These are phyloP conservation scores for Penicillium sp. DNA, from an alignment of 2,329 filamentous ascomycete genomes.

Conservation along the genomic window DNA sequence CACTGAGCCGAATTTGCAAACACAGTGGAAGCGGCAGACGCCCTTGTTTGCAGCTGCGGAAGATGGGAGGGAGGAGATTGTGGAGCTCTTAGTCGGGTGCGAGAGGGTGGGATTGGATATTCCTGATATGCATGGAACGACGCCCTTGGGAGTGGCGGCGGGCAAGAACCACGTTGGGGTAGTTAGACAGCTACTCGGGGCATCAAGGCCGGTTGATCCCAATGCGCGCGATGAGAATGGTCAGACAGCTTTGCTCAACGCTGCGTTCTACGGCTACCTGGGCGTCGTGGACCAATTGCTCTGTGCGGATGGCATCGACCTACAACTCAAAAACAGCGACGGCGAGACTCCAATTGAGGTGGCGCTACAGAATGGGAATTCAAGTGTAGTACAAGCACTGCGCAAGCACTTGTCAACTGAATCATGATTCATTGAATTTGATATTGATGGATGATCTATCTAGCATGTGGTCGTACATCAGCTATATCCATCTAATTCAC, in stretches of 20 bases:
- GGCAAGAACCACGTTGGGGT: constrained; percentile 7
- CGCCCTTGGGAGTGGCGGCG: constrained; percentile 19
- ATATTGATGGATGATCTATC: neutral
- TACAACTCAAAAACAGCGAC: neutral
- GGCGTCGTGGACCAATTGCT: constrained; percentile 17
- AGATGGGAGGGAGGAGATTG: constrained; percentile 12
- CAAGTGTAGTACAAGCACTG: constrained; percentile 1
- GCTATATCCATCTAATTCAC: constrained; percentile 2
- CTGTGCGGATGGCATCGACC: constrained; percentile 13
- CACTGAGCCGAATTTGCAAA: constrained; percentile 22
- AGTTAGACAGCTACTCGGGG: constrained; percentile 12
- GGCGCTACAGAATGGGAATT: constrained; percentile 1
- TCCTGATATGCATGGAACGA: constrained; percentile 19
- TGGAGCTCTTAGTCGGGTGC: constrained; percentile 13
- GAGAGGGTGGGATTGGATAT: constrained; percentile 19
- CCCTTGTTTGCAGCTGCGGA: constrained; percentile 20
- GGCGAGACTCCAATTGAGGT: constrained; percentile 4
- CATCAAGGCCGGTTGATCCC: constrained; percentile 12
- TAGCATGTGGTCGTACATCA: neutral
- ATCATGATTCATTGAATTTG: neutral
- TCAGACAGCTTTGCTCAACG: constrained; percentile 19
- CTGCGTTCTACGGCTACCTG: constrained; percentile 15
- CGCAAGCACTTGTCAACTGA: neutral
- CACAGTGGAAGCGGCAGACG: constrained; percentile 21
- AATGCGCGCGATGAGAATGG: constrained; percentile 20